Percentiles rank a stretch among this genome's conserved stretches.
These are phyloP conservation scores for Metahyphopichia silvanorum DNA, from an alignment of 805 yeast species.

Conservation along the genomic window DNA sequence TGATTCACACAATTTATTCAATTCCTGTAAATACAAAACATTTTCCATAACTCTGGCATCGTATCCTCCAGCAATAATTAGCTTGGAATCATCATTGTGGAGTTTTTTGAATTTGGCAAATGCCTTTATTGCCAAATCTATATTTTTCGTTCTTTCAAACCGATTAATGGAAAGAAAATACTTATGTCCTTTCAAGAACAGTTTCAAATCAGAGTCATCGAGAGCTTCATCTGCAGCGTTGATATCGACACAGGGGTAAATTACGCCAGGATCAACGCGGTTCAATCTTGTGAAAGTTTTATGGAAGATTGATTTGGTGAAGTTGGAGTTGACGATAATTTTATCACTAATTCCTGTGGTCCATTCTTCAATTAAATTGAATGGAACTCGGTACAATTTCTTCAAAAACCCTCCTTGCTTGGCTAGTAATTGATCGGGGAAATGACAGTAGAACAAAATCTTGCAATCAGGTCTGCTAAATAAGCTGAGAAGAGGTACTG, in stretches of 20 bases:
- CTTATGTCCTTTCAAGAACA: constrained; percentile 30
- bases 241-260: constrained; percentile 77
- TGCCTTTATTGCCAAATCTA: constrained; percentile 72
- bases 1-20: constrained; percentile 47
- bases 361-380: constrained; percentile 80
- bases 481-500: constrained; percentile 66
- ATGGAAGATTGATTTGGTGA: constrained; percentile 69
- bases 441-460: constrained; percentile 88
- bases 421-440: constrained; percentile 85
- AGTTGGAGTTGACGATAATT: constrained; percentile 83
- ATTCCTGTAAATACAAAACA: constrained; percentile 62
- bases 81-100: constrained; percentile 36
- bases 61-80: constrained; percentile 89
- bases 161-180: constrained; percentile 79
- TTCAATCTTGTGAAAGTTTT: constrained; percentile 52
- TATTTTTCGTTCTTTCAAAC: constrained; percentile 82
- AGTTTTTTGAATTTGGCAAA: constrained; percentile 44
- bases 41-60: constrained; percentile 77
- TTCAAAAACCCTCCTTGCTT: constrained; percentile 53
- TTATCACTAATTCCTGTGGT: constrained; percentile 74
- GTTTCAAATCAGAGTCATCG: constrained; percentile 27
- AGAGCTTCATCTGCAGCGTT: constrained; percentile 14
- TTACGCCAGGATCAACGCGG: constrained; percentile 47
- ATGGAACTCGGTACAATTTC: constrained; percentile 70
- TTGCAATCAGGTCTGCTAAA: constrained; percentile 41